These are phyloP conservation scores for Pseudomassariella vexata DNA, from an alignment of 2,329 filamentous ascomycete species.

Conservation along the genomic window DNA sequence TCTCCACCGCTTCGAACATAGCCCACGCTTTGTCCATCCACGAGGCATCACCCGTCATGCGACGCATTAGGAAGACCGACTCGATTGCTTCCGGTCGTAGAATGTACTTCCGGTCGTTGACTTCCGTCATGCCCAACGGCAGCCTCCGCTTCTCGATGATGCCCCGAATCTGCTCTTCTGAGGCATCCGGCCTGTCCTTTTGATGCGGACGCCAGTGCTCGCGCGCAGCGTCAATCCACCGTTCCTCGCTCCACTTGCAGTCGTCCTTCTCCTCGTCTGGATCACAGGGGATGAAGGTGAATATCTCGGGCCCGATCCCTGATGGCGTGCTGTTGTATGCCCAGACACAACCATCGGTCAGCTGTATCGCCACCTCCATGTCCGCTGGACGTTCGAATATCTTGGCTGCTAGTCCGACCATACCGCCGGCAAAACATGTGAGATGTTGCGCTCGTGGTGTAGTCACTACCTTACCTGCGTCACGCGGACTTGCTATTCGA, in stretches of 20 bases:
- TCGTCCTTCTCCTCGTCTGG: constrained; percentile 17
- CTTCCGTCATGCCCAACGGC: constrained; percentile 48
- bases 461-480: constrained; percentile 16
- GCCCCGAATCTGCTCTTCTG: constrained; percentile 21
- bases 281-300: constrained; percentile 38
- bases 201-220: constrained; percentile 19
- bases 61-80: constrained; percentile 72
- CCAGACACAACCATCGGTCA: constrained; percentile 62
- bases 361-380: constrained; percentile 48
- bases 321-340: constrained; percentile 51
- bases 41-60: constrained; percentile 60
- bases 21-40: constrained; percentile 67
- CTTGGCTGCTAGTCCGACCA: constrained; percentile 57
- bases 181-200: constrained; percentile 11
- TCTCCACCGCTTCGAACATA: constrained; percentile 63
- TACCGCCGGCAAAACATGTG: constrained; percentile 59
- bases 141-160: constrained; percentile 25
- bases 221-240: constrained; percentile 17
- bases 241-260: constrained; percentile 23
- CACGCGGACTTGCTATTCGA: constrained; percentile 18
- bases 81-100: constrained; percentile 75
- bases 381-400: constrained; percentile 52
- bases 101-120: constrained; percentile 55
- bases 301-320: constrained; percentile 58
- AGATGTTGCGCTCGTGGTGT: constrained; percentile 45